Evolutionary conservation across 2,329 filamentous ascomycete species (phyloP).

Genomic region (Lomentospora prolificans): DNA sequence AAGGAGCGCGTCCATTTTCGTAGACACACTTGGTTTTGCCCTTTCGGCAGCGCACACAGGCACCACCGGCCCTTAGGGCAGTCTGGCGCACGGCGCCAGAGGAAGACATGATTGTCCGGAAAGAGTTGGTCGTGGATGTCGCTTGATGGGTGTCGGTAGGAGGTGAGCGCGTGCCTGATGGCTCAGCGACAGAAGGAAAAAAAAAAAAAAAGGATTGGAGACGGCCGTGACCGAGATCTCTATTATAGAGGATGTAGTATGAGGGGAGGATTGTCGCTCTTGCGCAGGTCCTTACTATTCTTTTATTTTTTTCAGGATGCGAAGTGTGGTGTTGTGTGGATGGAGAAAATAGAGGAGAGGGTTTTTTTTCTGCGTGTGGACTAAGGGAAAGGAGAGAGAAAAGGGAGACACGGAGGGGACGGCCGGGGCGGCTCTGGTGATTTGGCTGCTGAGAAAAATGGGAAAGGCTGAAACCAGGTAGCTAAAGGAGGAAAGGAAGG

Average conservation of each 20-base stretch:
- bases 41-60: slow-evolving; percentile 53
- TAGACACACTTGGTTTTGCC: slow-evolving; percentile 57
- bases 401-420: background rate
- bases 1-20: slow-evolving; percentile 51
- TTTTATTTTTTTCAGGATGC: background rate
- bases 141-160: background rate
- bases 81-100: slow-evolving; percentile 43
- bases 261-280: background rate
- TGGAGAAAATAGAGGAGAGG: background rate
- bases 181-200: background rate
- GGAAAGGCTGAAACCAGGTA: slow-evolving; percentile 7
- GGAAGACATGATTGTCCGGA: slow-evolving; percentile 28
- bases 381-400: background rate
- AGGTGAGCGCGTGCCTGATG: background rate
- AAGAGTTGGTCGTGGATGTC: background rate
- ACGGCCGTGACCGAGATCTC: background rate
- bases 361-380: background rate
- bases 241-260: background rate
- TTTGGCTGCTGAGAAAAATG: background rate
- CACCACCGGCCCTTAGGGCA: slow-evolving; percentile 49
- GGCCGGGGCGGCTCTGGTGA: background rate
- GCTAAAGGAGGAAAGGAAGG: background rate
- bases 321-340: background rate
- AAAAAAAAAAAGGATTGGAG: background rate
- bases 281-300: background rate